Base-by-base conservation (phyloP, 208 protist genomes). In the Leishmania major region DNA sequence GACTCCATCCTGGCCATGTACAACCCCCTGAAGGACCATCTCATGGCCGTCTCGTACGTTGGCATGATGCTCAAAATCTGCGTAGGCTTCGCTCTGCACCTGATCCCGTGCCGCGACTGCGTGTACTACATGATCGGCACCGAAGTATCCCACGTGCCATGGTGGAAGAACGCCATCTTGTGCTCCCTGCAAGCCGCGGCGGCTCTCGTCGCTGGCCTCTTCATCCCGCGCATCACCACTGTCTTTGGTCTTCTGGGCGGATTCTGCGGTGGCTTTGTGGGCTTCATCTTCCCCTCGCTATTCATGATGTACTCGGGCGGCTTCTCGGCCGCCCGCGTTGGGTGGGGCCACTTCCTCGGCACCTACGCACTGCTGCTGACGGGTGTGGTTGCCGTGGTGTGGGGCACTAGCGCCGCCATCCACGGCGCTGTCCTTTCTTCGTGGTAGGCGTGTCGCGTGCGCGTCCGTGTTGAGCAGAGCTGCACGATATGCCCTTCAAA, bases 171-270 rank as follows among this genome's bases (percentile, higher is more conserved):
- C 80, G 74, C 79, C 28, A 19, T 91, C 17, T 25, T 94, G 40
- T 90, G 87, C 60, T 57, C 82, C 11, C 25, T 79, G 22, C 40
- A 92, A 19, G 85, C 92, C 11, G 40, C 81, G 28, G 17, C 69
- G 2, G 82, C 91, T 0, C 85, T 96, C 17, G 75, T 95, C 31
- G 62, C 76, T 19, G 94, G 92, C 7, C 87, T 97, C 10, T 93
- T 96, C 71, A 94, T 97, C 77, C 93, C 93, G 22, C 71, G 86
- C 60, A 88, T 97, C 62, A 91, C 67, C 72, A 79, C 85, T 17
- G 91, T 95, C 19, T 96, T 97, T 87, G 91, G 90, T 35, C 88
- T 96, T 2, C 64, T 96, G 40, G 94, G 94, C 11, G 78, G 84
- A 47, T 81, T 96, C 53, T 95, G 81, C 77, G 91, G 92, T 55